These are phyloP conservation scores for Eucalyptus cloeziana DNA, from an alignment of 345 rosid species.

Conservation along the genomic window DNA sequence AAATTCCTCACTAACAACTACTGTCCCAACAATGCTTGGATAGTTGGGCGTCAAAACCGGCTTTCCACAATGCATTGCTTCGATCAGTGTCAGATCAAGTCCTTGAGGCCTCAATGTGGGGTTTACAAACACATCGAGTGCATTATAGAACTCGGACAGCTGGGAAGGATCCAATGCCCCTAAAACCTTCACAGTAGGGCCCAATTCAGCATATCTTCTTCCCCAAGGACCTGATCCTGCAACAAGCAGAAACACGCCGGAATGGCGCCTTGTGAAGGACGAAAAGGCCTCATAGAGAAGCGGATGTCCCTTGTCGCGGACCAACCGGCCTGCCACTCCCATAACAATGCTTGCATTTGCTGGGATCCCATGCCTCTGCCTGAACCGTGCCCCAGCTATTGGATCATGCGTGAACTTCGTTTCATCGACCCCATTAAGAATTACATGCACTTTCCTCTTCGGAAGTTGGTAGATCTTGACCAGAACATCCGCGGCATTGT, in stretches of 20 bases:
- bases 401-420: conserved; percentile 29
- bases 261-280: conserved; percentile 11
- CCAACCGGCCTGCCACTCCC: conserved; percentile 74
- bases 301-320: conserved; percentile 73
- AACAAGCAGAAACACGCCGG: conserved; percentile 32
- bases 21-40: conserved; percentile 65
- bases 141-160: conserved; percentile 51
- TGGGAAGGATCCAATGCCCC: conserved; percentile 41
- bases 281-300: conserved; percentile 49
- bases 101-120: conserved; percentile 72
- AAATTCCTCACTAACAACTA: conserved; percentile 27
- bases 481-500: conserved; percentile 47
- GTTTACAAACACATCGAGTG: conserved; percentile 58
- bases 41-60: conserved; percentile 53
- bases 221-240: conserved; percentile 83
- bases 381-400: conserved; percentile 18
- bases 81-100: conserved; percentile 53
- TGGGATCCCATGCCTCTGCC: conserved; percentile 29
- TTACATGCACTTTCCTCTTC: conserved; percentile 39
- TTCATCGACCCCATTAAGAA: conserved; percentile 68
- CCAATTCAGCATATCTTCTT: conserved; percentile 39
- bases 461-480: conserved; percentile 54
- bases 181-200: conserved; percentile 37
- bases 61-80: conserved; percentile 73
- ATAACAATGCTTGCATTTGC: conserved; percentile 19